Evolutionary conservation across 2,329 filamentous ascomycete genomes (phyloP), one percentile per base, ranked within the genome.

Genomic region (Curvularia sp.): DNA sequence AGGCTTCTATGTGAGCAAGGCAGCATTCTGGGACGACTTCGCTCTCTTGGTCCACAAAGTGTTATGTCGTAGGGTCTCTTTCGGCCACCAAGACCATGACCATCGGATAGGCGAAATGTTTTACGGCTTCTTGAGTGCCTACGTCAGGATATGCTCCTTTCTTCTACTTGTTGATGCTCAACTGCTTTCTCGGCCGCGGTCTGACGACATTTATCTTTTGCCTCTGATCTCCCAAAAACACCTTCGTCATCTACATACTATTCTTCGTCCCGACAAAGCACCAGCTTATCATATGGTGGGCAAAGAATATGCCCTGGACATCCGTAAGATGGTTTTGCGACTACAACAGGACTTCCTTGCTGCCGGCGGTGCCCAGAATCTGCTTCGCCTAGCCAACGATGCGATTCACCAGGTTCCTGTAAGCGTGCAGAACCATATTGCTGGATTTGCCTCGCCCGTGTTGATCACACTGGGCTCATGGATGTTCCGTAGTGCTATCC

Each of bases 11-110:
- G 39, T 66, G n/a, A 61, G 66, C 52, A 71, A 70, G 55, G 51
- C 57, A 7, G n/a, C 47, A 1, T 76, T 77, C 51, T 78, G 75
- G 75, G 70, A 74, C n/a, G 72, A 75, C 15, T 67, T 77, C 10
- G 64, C 66, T 20, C 48, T 49, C 26, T 53, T 77, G 31, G 66
- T 74, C 31, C 61, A 65, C 50, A 73, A 68, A 49, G 44, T 77
- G 18, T 52, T 76, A 6, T 54, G 42, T 15, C 66, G 73, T 53
- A 72, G 69, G 67, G 62, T 60, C 35, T 63, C 72, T 2, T 72
- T 76, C 28, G 73, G 72, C 6, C 71, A 73, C 18, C 49, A 64
- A 4, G 70, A 72, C 50, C 63, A 69, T 44, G 67, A 71, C 30
- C 46, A 38, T 46, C 61, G 67, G 28, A 68, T 68, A 28, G 68